Conservation (phyloP, 352 stramenopile genomes). For the Phytophthora pisi region DNA sequence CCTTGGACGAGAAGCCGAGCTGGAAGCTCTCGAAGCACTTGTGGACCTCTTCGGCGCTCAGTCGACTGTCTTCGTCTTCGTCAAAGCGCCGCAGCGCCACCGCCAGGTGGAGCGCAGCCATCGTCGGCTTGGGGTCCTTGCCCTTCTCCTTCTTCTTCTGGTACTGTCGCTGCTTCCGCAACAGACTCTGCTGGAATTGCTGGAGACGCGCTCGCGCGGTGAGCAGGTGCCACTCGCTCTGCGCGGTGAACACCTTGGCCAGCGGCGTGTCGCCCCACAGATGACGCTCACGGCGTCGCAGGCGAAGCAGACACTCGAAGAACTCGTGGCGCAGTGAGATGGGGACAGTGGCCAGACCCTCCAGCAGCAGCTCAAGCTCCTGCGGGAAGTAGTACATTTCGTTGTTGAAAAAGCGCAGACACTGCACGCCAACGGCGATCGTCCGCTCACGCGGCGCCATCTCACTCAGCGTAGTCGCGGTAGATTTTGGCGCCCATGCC, state of each 20-base stretch:
- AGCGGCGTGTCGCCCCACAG: constrained; percentile 95
- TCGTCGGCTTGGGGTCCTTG: constrained; percentile 32
- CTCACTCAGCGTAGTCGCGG: neutral
- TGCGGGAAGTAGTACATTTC: constrained; percentile 97
- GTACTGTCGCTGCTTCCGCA: constrained; percentile 59
- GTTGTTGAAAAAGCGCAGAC: constrained; percentile 98
- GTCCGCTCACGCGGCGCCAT: constrained; percentile 35
- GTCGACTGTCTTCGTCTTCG: constrained; percentile 62
- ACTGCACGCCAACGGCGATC: constrained; percentile 74
- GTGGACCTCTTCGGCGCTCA: constrained; percentile 75
- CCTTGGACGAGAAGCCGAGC: constrained; percentile 78
- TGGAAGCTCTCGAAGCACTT: constrained; percentile 90
- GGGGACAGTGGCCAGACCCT: constrained; percentile 60
- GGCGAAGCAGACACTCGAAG: constrained; percentile 80
- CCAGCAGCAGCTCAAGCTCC: constrained; percentile 93
- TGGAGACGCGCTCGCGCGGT: constrained; percentile 80
- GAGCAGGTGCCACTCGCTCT: constrained; percentile 97
- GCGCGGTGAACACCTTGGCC: constrained; percentile 97
- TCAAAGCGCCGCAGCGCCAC: constrained; percentile 73
- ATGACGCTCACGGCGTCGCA: constrained; percentile 96
- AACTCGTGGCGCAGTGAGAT: constrained; percentile 84
- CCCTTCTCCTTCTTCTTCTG: constrained; percentile 51
- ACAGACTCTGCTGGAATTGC: constrained; percentile 84
- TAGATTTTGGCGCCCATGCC: constrained; percentile 41
- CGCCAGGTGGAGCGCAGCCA: constrained; percentile 51